A percentile compares a stretch with the other conserved stretches of the same genome.
Evolutionary conservation across 2,329 filamentous ascomycete genomes (phyloP).

Genomic region (Fusarium camptoceras): DNA sequence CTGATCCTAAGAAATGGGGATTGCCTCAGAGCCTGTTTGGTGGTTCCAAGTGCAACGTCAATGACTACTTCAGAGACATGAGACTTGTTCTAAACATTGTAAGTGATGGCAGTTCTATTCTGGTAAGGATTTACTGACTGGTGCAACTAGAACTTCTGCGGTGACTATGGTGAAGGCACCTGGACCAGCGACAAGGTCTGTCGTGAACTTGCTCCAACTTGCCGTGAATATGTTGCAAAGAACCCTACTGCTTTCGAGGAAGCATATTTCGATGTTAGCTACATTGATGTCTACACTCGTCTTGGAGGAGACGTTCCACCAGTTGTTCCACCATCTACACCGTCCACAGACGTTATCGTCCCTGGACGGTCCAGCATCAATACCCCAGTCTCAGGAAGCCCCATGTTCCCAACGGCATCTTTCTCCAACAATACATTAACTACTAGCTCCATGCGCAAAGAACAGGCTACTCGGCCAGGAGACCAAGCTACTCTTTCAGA

Average conservation of each 20-base stretch:
- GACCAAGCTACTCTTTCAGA: constrained; percentile 12
- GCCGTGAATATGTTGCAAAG: constrained; percentile 59
- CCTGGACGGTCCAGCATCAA: background rate
- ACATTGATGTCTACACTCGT: constrained; percentile 61
- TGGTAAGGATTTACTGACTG: background rate
- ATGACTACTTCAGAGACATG: constrained; percentile 73
- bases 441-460: background rate
- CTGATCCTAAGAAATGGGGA: constrained; percentile 76
- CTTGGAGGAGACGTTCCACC: constrained; percentile 15
- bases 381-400: constrained; percentile 1
- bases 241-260: constrained; percentile 59
- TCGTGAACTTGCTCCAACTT: constrained; percentile 56
- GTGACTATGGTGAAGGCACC: constrained; percentile 72
- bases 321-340: constrained; percentile 3
- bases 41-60: constrained; percentile 71
- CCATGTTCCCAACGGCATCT: background rate
- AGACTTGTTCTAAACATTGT: constrained; percentile 78
- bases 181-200: constrained; percentile 58
- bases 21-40: constrained; percentile 77
- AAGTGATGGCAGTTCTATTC: constrained; percentile 15
- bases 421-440: constrained; percentile 6
- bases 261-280: constrained; percentile 65
- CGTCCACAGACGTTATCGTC: background rate
- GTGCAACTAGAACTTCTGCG: constrained; percentile 73
- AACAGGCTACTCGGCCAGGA: background rate